A percentile compares a stretch with the other conserved stretches of the same genome.
phyloP scores from a whole-genome alignment of 2,329 filamentous ascomycete genomes.

The Thielaviopsis populi region DNA sequence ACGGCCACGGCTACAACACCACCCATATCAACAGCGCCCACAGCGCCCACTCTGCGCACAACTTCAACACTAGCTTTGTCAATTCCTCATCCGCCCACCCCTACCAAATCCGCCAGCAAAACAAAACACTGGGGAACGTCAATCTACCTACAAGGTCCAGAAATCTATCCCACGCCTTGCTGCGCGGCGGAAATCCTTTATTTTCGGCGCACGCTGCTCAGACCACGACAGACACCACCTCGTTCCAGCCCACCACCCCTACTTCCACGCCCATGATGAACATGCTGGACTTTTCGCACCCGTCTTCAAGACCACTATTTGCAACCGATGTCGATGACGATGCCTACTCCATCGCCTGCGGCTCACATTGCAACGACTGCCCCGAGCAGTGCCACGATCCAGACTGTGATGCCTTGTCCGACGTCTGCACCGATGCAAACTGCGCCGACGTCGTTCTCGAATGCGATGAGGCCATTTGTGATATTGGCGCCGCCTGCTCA shows the following conservation, averaged over 20 bases:
- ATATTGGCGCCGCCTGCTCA: conserved; percentile 18
- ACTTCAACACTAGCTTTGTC: neutral
- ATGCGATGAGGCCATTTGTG: conserved; percentile 15
- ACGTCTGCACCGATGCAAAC: conserved; percentile 28
- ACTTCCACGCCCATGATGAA: conserved; percentile 1
- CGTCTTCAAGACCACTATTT: neutral
- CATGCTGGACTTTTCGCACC: neutral
- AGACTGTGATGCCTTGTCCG: conserved; percentile 23
- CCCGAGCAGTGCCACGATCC: conserved; percentile 27
- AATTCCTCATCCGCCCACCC: neutral
- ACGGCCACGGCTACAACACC: neutral
- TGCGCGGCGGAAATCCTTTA: conserved; percentile 3
- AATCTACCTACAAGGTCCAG: neutral
- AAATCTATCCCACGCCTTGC: neutral
- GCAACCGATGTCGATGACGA: conserved; percentile 19
- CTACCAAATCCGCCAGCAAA: conserved; percentile 1
- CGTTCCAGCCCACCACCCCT: neutral
- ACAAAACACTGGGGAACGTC: conserved; percentile 1
- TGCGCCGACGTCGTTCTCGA: conserved; percentile 21
- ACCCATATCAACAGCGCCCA: neutral
- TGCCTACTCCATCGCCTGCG: conserved; percentile 24
- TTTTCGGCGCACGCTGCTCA: neutral
- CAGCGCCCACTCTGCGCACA: neutral
- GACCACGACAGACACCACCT: neutral
- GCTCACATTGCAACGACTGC: conserved; percentile 24